Base-by-base conservation (phyloP, 345 rosid genomes). In the Rhizophora apiculata region DNA sequence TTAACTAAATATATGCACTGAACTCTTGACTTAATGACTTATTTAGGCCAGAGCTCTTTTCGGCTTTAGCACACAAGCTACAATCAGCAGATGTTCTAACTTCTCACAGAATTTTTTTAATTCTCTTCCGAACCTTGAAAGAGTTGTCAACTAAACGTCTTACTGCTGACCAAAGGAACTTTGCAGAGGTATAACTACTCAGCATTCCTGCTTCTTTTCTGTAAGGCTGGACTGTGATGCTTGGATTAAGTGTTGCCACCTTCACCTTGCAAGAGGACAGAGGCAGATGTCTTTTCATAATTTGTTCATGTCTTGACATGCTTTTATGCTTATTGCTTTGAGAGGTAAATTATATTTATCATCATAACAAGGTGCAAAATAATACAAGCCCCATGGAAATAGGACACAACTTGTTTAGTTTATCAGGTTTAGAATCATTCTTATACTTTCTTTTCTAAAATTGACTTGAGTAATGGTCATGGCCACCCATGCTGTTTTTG, bases 71-170 rank as follows among this genome's bases (percentile, higher is more conserved):
- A 36, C 88, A 87, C 79, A 87, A 85, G 80, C 96, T 95, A 75
- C 96, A 83, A 53, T 82, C 86, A n/a, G 89, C 92, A 57, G 96
- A 95, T 68, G 84, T 82, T 66, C 92, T 92, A 68, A 70, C 88
- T 58, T 95, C 97, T 75, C 96, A 92, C 82, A 83, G 99, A 79
- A 88, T 95, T 76, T 88, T 88, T 82, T 76, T 92, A 90, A 92
- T 82, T 69, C 96, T 95, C 70, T 90, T 92, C 69, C 90, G 96
- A 72, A 88, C 96, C 60, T 75, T 95, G 65, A 95, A 95, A 78
- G 99, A 95, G 69, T 79, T 95, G 81, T 95, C 99, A 51, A 88
- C 91, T 31, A 95, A 95, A 79, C 97, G 93, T 72, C 97, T 90
- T 43, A 78, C 96, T 6, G 91, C 88, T 29, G 98, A 95, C 72